phyloP scores from a whole-genome alignment of 2,329 filamentous ascomycete species.

The Trichoderma sp. region DNA sequence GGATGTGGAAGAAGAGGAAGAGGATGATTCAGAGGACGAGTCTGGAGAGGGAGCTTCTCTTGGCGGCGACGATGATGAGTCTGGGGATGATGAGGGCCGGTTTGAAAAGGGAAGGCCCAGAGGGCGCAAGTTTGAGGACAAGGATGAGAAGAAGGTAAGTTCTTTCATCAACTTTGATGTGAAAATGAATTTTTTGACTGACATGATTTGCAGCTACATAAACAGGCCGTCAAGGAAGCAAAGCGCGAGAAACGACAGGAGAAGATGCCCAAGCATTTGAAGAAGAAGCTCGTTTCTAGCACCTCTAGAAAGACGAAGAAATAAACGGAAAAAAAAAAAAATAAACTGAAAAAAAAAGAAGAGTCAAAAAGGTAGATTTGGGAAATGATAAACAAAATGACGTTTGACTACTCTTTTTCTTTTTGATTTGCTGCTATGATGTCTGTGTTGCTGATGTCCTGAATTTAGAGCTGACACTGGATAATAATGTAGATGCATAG shows the following conservation, averaged over 20 bases:
- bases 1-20: constrained; percentile 40
- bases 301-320: constrained; percentile 65
- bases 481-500: not conserved
- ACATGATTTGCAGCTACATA: constrained; percentile 61
- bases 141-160: constrained; percentile 78
- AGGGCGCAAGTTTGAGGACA: constrained; percentile 86
- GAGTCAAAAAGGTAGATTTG: constrained; percentile 8
- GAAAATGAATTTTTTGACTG: constrained; percentile 29
- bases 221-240: constrained; percentile 89
- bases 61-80: constrained; percentile 48
- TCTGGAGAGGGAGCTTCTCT: constrained; percentile 56
- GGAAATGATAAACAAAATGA: constrained; percentile 20
- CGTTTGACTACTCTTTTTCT: not conserved
- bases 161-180: not conserved
- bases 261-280: constrained; percentile 95
- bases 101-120: constrained; percentile 72
- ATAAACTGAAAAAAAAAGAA: not conserved
- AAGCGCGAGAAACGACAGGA: constrained; percentile 91
- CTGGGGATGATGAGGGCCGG: constrained; percentile 51
- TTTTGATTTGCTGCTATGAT: too few relatives aligned
- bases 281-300: constrained; percentile 79
- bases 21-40: constrained; percentile 48
- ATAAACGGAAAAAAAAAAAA: constrained; percentile 22
- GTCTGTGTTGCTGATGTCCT: not conserved
- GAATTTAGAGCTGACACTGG: not conserved